These are phyloP conservation scores for Macrolepiota albuminosa DNA, from an alignment of 768 basidiomycete genomes.

Conservation along the genomic window DNA sequence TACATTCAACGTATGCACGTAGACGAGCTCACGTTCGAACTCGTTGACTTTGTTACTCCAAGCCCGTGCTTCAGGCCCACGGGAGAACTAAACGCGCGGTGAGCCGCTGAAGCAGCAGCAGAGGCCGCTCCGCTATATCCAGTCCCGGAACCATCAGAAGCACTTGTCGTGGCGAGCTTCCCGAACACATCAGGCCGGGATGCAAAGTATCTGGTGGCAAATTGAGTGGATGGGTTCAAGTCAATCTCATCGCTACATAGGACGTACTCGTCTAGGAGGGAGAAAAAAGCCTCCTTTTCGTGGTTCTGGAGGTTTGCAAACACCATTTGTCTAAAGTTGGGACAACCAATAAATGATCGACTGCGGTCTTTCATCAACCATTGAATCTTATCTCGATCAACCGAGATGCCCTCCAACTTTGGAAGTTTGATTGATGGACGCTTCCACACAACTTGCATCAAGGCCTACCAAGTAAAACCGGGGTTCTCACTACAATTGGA, in stretches of 20 bases:
- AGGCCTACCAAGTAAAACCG: too few species aligned
- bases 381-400: conserved; percentile 4
- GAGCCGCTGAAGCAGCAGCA: conserved; percentile 34
- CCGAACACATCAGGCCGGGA: conserved; percentile 64
- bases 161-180: conserved; percentile 18
- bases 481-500: too few species aligned
- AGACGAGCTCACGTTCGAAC: conserved; percentile 31
- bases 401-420: too few species aligned
- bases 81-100: conserved; percentile 38
- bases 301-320: conserved; percentile 60
- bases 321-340: conserved; percentile 43
- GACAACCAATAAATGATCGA: not conserved
- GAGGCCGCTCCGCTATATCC: conserved; percentile 24
- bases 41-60: conserved; percentile 23
- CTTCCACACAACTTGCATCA: too few species aligned
- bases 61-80: conserved; percentile 35
- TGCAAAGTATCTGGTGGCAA: conserved; percentile 56
- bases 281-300: conserved; percentile 82
- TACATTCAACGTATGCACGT: not conserved
- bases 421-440: too few species aligned
- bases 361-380: not conserved
- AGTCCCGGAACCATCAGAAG: conserved; percentile 19
- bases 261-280: conserved; percentile 72
- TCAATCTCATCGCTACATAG: not conserved
- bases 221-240: not conserved